Conservation (phyloP, 805 yeast genomes). For the Sugiyamaella lignohabitans region DNA sequence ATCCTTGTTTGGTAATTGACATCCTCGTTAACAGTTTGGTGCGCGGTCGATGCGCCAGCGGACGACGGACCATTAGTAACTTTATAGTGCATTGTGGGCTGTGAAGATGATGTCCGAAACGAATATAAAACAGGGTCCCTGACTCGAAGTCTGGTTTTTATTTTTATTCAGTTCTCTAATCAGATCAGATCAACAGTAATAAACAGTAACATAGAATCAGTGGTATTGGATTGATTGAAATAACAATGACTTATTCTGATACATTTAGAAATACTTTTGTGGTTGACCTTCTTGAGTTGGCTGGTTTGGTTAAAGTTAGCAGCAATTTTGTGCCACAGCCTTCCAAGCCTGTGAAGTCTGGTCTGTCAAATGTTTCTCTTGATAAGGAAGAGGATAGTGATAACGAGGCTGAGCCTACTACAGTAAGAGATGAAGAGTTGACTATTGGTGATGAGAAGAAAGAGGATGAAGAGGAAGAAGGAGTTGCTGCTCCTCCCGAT, state of each 20-base stretch:
- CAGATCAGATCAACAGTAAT: too few species aligned
- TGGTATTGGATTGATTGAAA: too few species aligned
- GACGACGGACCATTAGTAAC: too few species aligned
- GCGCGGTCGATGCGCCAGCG: too few species aligned
- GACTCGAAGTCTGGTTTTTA: too few species aligned
- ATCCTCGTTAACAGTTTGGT: too few species aligned
- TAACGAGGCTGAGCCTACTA: not conserved
- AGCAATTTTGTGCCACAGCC: slow-evolving; percentile 1
- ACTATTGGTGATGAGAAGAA: not conserved
- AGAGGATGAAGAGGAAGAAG: not conserved
- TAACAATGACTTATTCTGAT: slow-evolving; percentile 3
- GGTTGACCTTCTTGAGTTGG: slow-evolving; percentile 6
- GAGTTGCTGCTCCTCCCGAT: slow-evolving; percentile 3
- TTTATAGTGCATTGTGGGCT: too few species aligned
- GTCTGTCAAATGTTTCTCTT: not conserved
- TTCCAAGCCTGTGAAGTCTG: not conserved
- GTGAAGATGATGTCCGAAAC: too few species aligned
- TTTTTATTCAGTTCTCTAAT: too few species aligned
- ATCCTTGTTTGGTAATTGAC: too few species aligned
- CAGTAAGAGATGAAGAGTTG: not conserved
- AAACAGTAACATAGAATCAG: too few species aligned
- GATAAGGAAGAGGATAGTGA: not conserved
- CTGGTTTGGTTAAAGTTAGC: slow-evolving; percentile 2
- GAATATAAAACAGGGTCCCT: too few species aligned
- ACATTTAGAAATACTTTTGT: slow-evolving; percentile 6